phyloP scores from a whole-genome alignment of 2,329 filamentous ascomycete genomes.

The Juglanconis sp. region DNA sequence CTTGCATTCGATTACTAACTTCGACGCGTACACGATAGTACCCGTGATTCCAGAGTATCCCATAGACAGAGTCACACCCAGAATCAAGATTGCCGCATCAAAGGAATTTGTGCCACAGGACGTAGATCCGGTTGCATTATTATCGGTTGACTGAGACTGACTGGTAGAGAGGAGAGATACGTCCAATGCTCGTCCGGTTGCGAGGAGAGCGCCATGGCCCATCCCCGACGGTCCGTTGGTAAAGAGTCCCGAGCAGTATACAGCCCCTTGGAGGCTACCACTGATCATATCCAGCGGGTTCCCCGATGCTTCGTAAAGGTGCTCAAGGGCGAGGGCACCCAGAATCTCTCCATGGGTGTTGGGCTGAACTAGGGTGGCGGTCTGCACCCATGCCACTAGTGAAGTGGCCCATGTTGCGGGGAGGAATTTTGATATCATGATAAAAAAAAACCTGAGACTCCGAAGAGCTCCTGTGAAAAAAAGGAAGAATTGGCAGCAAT shows the following conservation, averaged over 20 bases:
- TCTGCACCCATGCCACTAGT: too few species aligned
- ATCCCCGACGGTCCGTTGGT: not conserved
- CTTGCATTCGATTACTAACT: not conserved
- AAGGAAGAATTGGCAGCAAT: too few species aligned
- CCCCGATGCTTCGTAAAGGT: not conserved
- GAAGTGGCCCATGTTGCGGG: too few species aligned
- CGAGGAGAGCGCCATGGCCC: not conserved
- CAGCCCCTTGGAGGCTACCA: not conserved
- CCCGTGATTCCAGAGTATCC: not conserved
- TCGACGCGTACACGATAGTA: not conserved
- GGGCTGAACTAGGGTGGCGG: too few species aligned
- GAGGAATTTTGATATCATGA: too few species aligned
- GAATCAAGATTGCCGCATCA: not conserved
- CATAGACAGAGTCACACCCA: not conserved
- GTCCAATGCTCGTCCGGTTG: not conserved
- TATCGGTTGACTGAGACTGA: constrained; percentile 1
- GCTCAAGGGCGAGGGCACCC: not conserved
- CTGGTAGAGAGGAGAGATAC: not conserved
- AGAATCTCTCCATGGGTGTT: not conserved
- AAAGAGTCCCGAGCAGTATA: not conserved
- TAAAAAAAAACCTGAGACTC: too few species aligned
- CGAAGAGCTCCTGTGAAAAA: too few species aligned
- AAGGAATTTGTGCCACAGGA: not conserved
- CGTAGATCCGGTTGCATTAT: not conserved
- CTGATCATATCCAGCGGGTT: not conserved